These are phyloP conservation scores for Solidago caesia DNA, from an alignment of 129 eudicot genomes.

Conservation along the genomic window DNA sequence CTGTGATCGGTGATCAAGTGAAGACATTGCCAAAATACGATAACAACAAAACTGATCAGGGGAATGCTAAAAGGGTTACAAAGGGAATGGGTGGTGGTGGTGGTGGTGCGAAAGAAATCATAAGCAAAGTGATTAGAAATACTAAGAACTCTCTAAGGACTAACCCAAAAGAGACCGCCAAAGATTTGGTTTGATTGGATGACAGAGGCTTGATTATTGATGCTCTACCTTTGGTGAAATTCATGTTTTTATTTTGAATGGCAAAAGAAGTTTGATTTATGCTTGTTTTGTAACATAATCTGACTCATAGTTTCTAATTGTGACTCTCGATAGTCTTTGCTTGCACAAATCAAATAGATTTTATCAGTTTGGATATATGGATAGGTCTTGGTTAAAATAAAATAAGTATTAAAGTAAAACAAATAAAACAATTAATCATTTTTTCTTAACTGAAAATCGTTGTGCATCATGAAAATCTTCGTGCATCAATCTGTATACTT, in stretches of 20 bases:
- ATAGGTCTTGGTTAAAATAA: no score
- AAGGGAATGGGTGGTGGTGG: background rate
- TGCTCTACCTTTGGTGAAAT: background rate
- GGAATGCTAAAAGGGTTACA: conserved; percentile 8
- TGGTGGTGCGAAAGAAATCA: conserved; percentile 28
- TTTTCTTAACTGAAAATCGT: no score
- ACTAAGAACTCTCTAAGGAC: conserved; percentile 12
- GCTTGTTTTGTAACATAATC: background rate
- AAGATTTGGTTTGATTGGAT: background rate
- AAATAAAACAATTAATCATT: no score
- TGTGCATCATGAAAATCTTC: no score
- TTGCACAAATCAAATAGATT: no score
- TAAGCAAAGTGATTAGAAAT: conserved; percentile 24
- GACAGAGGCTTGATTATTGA: background rate
- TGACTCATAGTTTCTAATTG: background rate
- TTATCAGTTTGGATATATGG: no score
- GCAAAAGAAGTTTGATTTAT: background rate
- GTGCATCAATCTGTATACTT: no score
- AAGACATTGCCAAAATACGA: conserved; percentile 24
- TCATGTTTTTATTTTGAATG: background rate
- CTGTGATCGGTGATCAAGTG: conserved; percentile 2
- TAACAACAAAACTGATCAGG: conserved; percentile 18
- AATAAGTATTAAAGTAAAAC: no score
- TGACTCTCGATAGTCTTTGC: no score
- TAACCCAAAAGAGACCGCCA: conserved; percentile 8